These are phyloP conservation scores for Corynespora cassiicola DNA, from an alignment of 2,329 filamentous ascomycete genomes.

Conservation along the genomic window DNA sequence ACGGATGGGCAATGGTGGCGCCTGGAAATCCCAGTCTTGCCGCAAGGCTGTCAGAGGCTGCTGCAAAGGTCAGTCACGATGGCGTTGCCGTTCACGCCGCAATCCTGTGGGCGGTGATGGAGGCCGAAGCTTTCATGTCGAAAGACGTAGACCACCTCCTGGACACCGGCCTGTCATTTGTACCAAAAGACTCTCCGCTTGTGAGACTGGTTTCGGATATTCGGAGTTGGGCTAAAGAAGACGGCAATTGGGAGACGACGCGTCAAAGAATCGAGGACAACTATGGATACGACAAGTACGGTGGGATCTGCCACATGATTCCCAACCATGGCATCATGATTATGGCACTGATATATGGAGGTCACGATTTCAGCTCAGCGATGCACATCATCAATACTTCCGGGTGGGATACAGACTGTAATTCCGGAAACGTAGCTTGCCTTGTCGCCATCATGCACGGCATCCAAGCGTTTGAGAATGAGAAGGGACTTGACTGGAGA, in stretches of 20 bases:
- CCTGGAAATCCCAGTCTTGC: conserved; percentile 25
- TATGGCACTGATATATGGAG: conserved; percentile 9
- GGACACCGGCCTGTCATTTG: conserved; percentile 33
- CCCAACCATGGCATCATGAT: conserved; percentile 15
- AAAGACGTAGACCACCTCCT: conserved; percentile 42
- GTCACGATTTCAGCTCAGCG: conserved; percentile 7
- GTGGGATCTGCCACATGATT: conserved; percentile 13
- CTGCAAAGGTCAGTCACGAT: conserved; percentile 48
- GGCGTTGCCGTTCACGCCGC: conserved; percentile 48
- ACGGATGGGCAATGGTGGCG: conserved; percentile 11
- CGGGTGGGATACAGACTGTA: conserved; percentile 49
- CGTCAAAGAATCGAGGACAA: conserved; percentile 40
- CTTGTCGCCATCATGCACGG: conserved; percentile 46
- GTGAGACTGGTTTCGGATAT: conserved; percentile 35
- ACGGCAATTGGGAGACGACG: conserved; percentile 41
- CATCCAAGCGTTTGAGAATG: conserved; percentile 27
- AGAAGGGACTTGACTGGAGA: conserved; percentile 38
- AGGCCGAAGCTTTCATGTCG: conserved; percentile 45
- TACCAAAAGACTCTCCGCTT: conserved; percentile 38
- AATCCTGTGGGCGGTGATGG: conserved; percentile 49
- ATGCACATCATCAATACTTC: conserved; percentile 15
- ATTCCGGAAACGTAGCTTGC: conserved; percentile 47
- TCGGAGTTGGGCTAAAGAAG: conserved; percentile 32
- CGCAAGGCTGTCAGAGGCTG: conserved; percentile 38
- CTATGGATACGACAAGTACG: conserved; percentile 13